A percentile compares a stretch with the other conserved stretches of the same genome.
phyloP scores from a whole-genome alignment of 129 eudicot species.

The Cynara cardunculus region DNA sequence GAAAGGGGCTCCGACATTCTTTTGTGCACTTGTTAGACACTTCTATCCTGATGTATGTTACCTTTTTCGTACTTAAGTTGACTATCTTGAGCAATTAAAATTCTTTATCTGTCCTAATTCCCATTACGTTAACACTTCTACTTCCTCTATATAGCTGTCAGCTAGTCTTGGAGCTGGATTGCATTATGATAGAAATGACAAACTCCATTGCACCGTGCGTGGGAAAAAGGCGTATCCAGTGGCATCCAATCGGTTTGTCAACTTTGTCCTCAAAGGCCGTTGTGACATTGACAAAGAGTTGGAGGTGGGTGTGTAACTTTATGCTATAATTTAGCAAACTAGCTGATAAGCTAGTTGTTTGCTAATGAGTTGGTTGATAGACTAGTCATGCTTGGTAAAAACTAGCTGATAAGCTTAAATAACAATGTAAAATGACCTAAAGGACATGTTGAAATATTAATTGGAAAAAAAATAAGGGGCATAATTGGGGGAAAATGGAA shows the following conservation, averaged over 20 bases:
- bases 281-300: slow-evolving; percentile 54
- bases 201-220: slow-evolving; percentile 48
- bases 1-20: slow-evolving; percentile 62
- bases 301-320: slow-evolving; percentile 45
- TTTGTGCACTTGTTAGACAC: slow-evolving; percentile 59
- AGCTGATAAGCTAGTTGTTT: neutral
- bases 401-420: neutral
- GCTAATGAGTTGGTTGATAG: neutral
- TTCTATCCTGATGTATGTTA: slow-evolving; percentile 61
- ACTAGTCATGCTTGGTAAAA: neutral
- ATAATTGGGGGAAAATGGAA: neutral
- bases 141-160: slow-evolving; percentile 37
- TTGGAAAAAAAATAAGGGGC: neutral
- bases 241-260: slow-evolving; percentile 41
- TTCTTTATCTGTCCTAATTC: neutral
- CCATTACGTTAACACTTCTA: neutral
- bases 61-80: neutral
- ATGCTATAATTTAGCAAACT: neutral
- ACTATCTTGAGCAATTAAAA: neutral
- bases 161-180: slow-evolving; percentile 72
- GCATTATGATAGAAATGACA: slow-evolving; percentile 55
- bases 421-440: neutral
- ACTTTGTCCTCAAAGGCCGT: slow-evolving; percentile 66
- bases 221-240: slow-evolving; percentile 73
- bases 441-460: neutral